A percentile compares a stretch with the other conserved stretches of the same genome.
Conservation (phyloP, 371 early-diverging fungal genomes). For the Encephalitozoon hellem region DNA sequence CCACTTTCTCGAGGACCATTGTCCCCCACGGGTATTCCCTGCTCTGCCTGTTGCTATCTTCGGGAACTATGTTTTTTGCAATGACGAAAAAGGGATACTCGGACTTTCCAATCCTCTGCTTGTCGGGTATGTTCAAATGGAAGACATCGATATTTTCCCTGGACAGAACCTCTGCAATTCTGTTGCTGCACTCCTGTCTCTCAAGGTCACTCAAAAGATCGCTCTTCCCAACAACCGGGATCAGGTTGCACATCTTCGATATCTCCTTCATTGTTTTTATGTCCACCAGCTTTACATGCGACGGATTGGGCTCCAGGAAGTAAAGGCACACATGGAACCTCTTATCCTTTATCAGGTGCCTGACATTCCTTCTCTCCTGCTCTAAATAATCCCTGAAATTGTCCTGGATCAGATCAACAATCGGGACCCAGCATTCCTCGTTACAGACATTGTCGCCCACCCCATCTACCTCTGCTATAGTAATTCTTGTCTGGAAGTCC, state of each 20-base stretch:
- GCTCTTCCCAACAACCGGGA: constrained; percentile 56
- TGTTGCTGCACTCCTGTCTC: constrained; percentile 13
- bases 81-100: constrained; percentile 16
- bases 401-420: constrained; percentile 40
- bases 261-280: constrained; percentile 52
- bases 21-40: constrained; percentile 45
- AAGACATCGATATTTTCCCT: constrained; percentile 31
- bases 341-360: constrained; percentile 41
- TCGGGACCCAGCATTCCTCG: constrained; percentile 33
- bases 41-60: background rate
- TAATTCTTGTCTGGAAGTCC: constrained; percentile 42
- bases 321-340: constrained; percentile 58
- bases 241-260: constrained; percentile 51
- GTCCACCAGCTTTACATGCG: constrained; percentile 43
- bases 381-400: constrained; percentile 46
- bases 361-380: constrained; percentile 46
- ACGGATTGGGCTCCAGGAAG: constrained; percentile 41
- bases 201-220: constrained; percentile 48
- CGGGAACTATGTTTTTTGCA: background rate
- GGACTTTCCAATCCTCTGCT: constrained; percentile 33
- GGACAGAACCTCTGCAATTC: constrained; percentile 35
- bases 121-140: constrained; percentile 5
- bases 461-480: constrained; percentile 51
- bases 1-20: constrained; percentile 1
- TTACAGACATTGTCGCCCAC: constrained; percentile 54